Evolutionary conservation across 495 filamentous ascomycete genomes (phyloP).

Genomic region (Penicillium chermesinum): DNA sequence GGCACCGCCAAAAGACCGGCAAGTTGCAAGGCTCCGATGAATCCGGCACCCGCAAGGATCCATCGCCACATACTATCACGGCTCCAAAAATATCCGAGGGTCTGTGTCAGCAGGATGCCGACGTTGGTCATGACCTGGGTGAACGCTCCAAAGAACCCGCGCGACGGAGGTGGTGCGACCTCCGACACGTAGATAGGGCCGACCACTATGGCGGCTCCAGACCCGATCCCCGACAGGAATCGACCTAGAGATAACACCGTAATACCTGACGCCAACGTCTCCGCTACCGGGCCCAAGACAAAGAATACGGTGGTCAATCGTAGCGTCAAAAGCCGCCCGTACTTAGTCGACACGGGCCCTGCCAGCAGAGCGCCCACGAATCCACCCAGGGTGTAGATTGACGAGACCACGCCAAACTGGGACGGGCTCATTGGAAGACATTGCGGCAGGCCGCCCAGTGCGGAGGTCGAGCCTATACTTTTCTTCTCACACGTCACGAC

Average conservation of each 20-base stretch:
- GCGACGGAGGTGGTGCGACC: slow-evolving; percentile 69
- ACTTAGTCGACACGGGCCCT: slow-evolving; percentile 64
- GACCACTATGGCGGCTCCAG: slow-evolving; percentile 84
- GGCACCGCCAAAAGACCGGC: slow-evolving; percentile 64
- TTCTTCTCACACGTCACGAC: slow-evolving; percentile 76
- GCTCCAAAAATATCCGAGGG: slow-evolving; percentile 82
- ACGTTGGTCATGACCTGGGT: slow-evolving; percentile 93
- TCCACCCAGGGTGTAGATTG: slow-evolving; percentile 88
- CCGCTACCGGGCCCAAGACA: slow-evolving; percentile 66
- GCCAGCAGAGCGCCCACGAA: slow-evolving; percentile 74
- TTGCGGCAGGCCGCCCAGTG: slow-evolving; percentile 50
- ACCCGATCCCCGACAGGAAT: slow-evolving; percentile 74
- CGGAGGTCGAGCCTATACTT: slow-evolving; percentile 38
- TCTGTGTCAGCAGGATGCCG: slow-evolving; percentile 82
- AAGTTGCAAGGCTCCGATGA: slow-evolving; percentile 60
- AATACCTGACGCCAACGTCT: slow-evolving; percentile 66
- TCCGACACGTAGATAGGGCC: slow-evolving; percentile 93
- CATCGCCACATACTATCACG: slow-evolving; percentile 71
- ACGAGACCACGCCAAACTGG: slow-evolving; percentile 75
- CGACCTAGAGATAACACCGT: slow-evolving; percentile 64
- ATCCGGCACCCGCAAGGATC: slow-evolving; percentile 69
- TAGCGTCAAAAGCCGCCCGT: slow-evolving; percentile 70
- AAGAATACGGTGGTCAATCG: slow-evolving; percentile 70
- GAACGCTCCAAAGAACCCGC: slow-evolving; percentile 83
- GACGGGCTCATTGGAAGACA: slow-evolving; percentile 78